Evolutionary conservation across 116 monocot species (phyloP).

Genomic region (Posidonia oceanica): DNA sequence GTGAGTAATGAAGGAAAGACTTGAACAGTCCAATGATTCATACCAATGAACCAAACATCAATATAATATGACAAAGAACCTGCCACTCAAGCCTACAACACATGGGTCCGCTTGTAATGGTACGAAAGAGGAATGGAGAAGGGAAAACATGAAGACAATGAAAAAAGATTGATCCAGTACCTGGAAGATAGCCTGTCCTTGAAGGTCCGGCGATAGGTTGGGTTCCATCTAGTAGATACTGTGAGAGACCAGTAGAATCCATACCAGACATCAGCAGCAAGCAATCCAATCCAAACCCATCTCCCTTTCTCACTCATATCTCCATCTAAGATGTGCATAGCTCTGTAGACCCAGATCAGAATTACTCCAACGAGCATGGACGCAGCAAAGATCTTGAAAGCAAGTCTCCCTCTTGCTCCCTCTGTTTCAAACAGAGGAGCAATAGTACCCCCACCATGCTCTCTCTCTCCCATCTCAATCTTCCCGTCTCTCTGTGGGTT

Average conservation of each 20-base stretch:
- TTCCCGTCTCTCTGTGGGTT: too few relatives aligned
- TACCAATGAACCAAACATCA: too few relatives aligned
- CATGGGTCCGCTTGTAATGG: too few relatives aligned
- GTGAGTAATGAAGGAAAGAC: too few relatives aligned
- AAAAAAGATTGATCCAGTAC: neutral
- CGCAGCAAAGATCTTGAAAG: slow-evolving; percentile 18
- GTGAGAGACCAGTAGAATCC: slow-evolving; percentile 51
- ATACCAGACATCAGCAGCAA: slow-evolving; percentile 52
- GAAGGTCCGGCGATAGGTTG: slow-evolving; percentile 30
- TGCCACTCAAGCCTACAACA: too few relatives aligned
- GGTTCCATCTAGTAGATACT: slow-evolving; percentile 44
- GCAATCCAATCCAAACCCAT: slow-evolving; percentile 42
- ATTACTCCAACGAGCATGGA: slow-evolving; percentile 18
- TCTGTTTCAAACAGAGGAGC: slow-evolving; percentile 35
- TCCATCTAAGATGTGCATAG: slow-evolving; percentile 11
- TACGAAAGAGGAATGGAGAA: too few relatives aligned
- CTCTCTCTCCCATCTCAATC: too few relatives aligned
- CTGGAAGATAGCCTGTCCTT: slow-evolving; percentile 31
- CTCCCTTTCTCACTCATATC: slow-evolving; percentile 12
- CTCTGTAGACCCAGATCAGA: slow-evolving; percentile 38
- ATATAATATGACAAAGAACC: too few relatives aligned
- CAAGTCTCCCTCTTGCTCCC: slow-evolving; percentile 13
- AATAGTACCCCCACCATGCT: neutral
- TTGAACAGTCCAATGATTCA: too few relatives aligned
- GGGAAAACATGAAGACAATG: neutral